Evolutionary conservation across 495 filamentous ascomycete genomes (phyloP), one percentile per base, ranked within the genome.

Genomic region (Neurospora terricola): DNA sequence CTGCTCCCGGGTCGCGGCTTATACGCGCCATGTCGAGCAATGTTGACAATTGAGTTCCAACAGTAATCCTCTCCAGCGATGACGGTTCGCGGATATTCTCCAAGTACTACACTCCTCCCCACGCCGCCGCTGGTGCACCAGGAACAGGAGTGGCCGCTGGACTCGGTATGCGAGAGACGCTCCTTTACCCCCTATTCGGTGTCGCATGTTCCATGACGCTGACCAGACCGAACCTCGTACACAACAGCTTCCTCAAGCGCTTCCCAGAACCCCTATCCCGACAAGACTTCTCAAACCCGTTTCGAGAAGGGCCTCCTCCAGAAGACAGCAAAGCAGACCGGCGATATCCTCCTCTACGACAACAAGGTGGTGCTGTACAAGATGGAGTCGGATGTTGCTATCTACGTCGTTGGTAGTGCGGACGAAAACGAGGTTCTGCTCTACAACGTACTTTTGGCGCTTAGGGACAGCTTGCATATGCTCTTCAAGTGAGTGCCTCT

Each of bases 381-480:
- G 89, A 91, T 91, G 83, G 96, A 99, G 86, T 92, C 92, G 76
- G 96, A 99, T 82, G 93, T 99, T 37, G 96, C 97, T 90, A 87
- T 99, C 71, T 99, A 97, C 80, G 94, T 98, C 36, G 93, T 99
- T 9, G 79, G 79, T 69, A 90, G 93, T 66, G 87, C 91, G 10
- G 94, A 98, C 37, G 96, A 99, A 85, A 99, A 97, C 80, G 96
- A 99, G 84, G 92, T 99, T 27, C 82, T 99, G 82, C 87, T 99
- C 70, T 98, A 96, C 84, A 96, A 94, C 78, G 94, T 97, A 21
- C 88, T 98, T 62, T 82, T 98, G 72, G 94, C 93, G 5, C 81
- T 98, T 77, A 85, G 96, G 73, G 96, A 99, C 85, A 90, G 92
- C 70, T 83, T 99, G 78, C 92, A 94, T 74, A 91, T 98, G 39